Conservation (phyloP, 257 asterid genomes). For the Solanum habrochaites region DNA sequence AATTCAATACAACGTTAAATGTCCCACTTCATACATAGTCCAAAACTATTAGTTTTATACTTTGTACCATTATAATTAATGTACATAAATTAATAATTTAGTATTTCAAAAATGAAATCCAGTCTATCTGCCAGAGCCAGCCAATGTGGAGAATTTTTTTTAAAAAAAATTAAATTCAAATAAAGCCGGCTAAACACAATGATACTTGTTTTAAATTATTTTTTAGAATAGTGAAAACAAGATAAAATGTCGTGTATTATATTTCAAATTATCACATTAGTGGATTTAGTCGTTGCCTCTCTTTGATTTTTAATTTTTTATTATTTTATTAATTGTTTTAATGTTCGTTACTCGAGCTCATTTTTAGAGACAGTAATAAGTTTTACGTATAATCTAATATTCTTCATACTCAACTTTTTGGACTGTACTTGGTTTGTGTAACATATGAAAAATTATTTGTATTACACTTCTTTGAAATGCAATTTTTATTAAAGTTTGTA, state of each 20-base stretch:
- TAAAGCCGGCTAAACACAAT: neutral
- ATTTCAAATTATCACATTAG: neutral
- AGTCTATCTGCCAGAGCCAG: neutral
- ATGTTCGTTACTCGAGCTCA: rapidly evolving
- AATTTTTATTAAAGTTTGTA: neutral
- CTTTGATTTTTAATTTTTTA: too few species aligned
- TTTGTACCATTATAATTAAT: neutral
- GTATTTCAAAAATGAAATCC: neutral
- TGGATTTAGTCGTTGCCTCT: neutral
- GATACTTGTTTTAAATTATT: neutral
- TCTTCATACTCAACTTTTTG: rapidly evolving
- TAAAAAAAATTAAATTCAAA: neutral
- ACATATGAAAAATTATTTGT: neutral
- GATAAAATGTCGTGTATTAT: neutral
- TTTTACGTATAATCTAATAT: rapidly evolving
- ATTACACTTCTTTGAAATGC: neutral
- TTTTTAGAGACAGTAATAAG: rapidly evolving
- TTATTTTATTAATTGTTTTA: too few species aligned
- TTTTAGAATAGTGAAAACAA: neutral
- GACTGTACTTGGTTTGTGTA: too few species aligned
- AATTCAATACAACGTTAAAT: neutral
- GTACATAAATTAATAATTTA: neutral
- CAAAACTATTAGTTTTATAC: neutral
- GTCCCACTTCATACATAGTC: neutral
- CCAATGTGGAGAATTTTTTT: neutral